Base-by-base conservation (phyloP, 768 basidiomycete species). In the Lyophyllum semitale region DNA sequence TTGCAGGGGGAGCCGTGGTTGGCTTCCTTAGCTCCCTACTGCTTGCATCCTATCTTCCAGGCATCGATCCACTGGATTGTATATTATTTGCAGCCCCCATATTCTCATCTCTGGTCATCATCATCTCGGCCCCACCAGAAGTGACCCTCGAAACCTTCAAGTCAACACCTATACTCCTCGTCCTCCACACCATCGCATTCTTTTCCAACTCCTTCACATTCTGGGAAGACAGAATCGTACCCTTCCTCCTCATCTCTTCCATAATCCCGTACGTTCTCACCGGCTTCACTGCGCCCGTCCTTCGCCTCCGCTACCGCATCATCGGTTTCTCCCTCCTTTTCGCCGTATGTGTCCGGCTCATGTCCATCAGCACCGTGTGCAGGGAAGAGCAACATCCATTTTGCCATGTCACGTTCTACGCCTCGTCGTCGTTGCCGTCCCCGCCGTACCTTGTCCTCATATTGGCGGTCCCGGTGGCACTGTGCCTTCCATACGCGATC, bases 181-280 rank as follows among this genome's bases (percentile, higher is more conserved):
- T 84, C 53, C 74, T 93, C 2, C 95, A 98, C 63, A 71, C 87
- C 1, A 51, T 89, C 3, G 76, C 88, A 7, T 96, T 96, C 71
- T 82, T 88, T 15, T 96, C 95, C 23, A 98, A 98, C 75, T 97
- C 95, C 0, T 96, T 93, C 76, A 93, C 91, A n/a, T 83, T 98
- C 69, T 98, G 95, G 94, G 97, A 99, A 80, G 95, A 98, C 68
- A 82, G 82, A 29, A 76, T 92, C 52, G 77, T 89, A 11, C 82
- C 85, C 8, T 95, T 87, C 79, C 79, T 98, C 51, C 73, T 87
- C 56, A 66, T 87, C 41, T 82, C 82, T 33, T 89, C 84, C 29
- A 72, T 93, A 33, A 70, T 84, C 11, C 85, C 87, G 0, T 75
- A 73, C 55, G 72, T 89, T 57, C 64, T 89, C 29, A 77, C 76